Conservation (phyloP, 495 filamentous ascomycete genomes). For the Terfezia boudieri region DNA sequence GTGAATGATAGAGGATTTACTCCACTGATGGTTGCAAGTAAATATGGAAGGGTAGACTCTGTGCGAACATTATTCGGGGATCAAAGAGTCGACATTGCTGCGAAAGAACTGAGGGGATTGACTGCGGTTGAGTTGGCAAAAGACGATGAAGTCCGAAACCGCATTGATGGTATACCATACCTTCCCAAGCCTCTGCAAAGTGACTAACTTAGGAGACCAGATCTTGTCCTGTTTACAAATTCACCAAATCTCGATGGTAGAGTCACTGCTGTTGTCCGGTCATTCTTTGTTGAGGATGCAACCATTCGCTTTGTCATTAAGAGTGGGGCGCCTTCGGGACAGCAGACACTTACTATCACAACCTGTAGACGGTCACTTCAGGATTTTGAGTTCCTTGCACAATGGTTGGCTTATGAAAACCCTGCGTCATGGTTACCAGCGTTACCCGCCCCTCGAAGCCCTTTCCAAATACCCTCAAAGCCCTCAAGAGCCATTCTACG, state of each 20-base stretch:
- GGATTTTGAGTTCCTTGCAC: constrained; percentile 81
- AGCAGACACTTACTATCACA: constrained; percentile 63
- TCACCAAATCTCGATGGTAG: constrained; percentile 49
- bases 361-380: constrained; percentile 73
- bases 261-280: constrained; percentile 83
- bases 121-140: constrained; percentile 95
- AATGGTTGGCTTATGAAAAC: constrained; percentile 73
- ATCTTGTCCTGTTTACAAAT: constrained; percentile 64
- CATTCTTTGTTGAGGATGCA: constrained; percentile 93
- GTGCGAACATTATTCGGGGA: constrained; percentile 75
- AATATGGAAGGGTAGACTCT: constrained; percentile 86
- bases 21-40: constrained; percentile 95
- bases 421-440: constrained; percentile 86
- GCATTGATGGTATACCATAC: constrained; percentile 39
- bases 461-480: constrained; percentile 78
- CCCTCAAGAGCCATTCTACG: constrained; percentile 70
- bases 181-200: neutral
- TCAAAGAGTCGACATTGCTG: constrained; percentile 59
- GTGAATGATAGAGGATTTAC: constrained; percentile 92
- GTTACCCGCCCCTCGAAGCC: constrained; percentile 54
- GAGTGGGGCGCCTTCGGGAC: constrained; percentile 50
- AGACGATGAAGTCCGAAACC: constrained; percentile 90
- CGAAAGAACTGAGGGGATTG: constrained; percentile 69
- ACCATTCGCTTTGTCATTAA: constrained; percentile 85
- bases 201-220: constrained; percentile 16